Percentiles rank a stretch among this genome's conserved stretches.
phyloP scores from a whole-genome alignment of 1,284 basidiomycete species.

The Wallemia hederae region DNA sequence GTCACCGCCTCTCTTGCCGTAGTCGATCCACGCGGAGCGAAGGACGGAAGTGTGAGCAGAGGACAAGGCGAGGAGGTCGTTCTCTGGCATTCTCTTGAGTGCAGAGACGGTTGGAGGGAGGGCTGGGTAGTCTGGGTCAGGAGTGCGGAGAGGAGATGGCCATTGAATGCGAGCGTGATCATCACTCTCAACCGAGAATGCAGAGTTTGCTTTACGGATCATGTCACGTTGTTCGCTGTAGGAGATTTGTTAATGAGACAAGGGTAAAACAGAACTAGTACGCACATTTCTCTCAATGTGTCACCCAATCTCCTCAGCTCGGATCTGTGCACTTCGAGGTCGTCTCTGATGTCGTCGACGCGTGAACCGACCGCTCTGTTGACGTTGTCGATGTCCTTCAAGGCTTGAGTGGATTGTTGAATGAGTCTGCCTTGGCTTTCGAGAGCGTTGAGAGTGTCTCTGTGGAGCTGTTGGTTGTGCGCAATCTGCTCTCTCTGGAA shows the following conservation, averaged over 20 bases:
- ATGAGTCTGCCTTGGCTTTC: background rate
- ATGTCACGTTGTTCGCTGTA: background rate
- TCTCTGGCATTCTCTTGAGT: background rate
- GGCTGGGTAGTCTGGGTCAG: background rate
- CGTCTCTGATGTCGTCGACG: background rate
- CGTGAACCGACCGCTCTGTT: background rate
- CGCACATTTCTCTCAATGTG: background rate
- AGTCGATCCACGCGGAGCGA: background rate
- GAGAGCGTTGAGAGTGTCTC: background rate
- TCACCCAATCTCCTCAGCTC: background rate
- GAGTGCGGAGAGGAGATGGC: background rate
- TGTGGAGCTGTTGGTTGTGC: background rate
- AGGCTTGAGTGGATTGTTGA: background rate
- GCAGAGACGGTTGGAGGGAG: background rate
- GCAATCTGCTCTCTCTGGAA: background rate
- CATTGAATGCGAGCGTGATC: background rate
- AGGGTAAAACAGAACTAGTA: background rate
- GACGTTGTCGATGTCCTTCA: background rate
- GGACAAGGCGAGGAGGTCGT: background rate
- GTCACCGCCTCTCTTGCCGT: background rate
- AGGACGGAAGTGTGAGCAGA: background rate
- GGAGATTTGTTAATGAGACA: background rate
- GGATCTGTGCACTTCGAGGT: background rate
- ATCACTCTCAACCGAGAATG: background rate
- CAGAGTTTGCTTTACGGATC: background rate